Base-by-base conservation (phyloP, 148 eudicot genomes). In the Amaranthus palmeri region DNA sequence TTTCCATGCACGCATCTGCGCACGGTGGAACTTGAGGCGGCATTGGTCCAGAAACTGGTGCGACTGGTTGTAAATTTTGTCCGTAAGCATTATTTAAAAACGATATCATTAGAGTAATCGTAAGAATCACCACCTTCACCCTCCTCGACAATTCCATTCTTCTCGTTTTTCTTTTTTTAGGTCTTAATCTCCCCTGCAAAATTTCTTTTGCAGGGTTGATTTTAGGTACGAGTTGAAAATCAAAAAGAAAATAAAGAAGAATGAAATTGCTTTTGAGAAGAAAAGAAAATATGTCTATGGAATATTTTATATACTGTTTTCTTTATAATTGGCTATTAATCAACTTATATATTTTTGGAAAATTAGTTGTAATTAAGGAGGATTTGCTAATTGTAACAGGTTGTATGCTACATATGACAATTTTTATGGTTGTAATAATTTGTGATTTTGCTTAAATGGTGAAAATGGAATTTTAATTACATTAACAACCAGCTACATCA, bases 1-100 rank as follows among this genome's bases (percentile, higher is more conserved):
- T 48, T 8, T 52, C 44, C 71, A 67, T 36, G 57, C 71, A 67
- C 14, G 57, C 57, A 51, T 67, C 71, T 3, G 57, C 4, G 59
- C 71, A 67, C 7, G 71, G 58, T 10, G 67, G 67, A 46, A 64
- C 8, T 3, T 9, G 58, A 8, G 56, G 58, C 12, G 44, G 70
- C 11, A 17, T n/a, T 2, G 57, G 70, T 8, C 17, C 54, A 6
- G 68, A 53, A n/a, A 53, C 53, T 14, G 68, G 68, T 14, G 7
- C 42, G 0, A 4, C 1, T 7, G 42, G 6, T 13, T 10, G 11
- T 4, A 11, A 36, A 46, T n/a, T 10, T 51, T 15, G 17, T 10
- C 40, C 10, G 4, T 67, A 5, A 12, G 18, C 71, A 18, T 52
- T 13, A 13, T 18, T 52, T 6, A 47, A 40, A 40, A 15, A 4